Evolutionary conservation across 352 stramenopile species (phyloP).

Genomic region (Phytophthora crassamura): DNA sequence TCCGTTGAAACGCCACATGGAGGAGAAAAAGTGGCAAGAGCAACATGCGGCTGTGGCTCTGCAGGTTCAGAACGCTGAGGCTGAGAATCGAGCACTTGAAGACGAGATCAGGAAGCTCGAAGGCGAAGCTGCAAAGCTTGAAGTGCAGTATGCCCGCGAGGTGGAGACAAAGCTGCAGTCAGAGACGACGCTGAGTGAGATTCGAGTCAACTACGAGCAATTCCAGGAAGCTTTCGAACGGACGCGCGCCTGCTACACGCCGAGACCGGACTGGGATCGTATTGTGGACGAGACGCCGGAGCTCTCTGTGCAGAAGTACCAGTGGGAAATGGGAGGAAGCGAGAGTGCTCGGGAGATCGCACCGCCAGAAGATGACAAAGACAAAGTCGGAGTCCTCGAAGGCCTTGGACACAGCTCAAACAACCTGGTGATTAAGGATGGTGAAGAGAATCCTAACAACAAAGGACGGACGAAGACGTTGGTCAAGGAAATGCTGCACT

Average conservation of each 20-base stretch:
- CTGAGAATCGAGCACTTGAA: slow-evolving; percentile 54
- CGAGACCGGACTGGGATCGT: slow-evolving; percentile 63
- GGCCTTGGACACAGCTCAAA: slow-evolving; percentile 2
- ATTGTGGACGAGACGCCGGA: slow-evolving; percentile 72
- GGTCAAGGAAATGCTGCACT: slow-evolving; percentile 79
- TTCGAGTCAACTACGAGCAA: slow-evolving; percentile 34
- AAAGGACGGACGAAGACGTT: slow-evolving; percentile 47
- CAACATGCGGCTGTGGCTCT: slow-evolving; percentile 44
- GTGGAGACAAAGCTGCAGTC: slow-evolving; percentile 29
- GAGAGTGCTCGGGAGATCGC: neutral
- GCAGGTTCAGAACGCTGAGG: slow-evolving; percentile 41
- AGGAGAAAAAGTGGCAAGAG: slow-evolving; percentile 68
- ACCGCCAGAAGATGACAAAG: slow-evolving; percentile 2
- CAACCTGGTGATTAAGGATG: neutral
- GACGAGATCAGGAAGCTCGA: slow-evolving; percentile 46
- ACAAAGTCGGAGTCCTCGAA: slow-evolving; percentile 6
- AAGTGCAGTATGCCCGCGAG: slow-evolving; percentile 49
- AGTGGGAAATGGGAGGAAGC: slow-evolving; percentile 55
- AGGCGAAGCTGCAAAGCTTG: slow-evolving; percentile 39
- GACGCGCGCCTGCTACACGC: slow-evolving; percentile 67
- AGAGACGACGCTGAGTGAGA: slow-evolving; percentile 27
- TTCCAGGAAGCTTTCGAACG: slow-evolving; percentile 35
- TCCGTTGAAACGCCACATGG: slow-evolving; percentile 63
- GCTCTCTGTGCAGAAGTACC: slow-evolving; percentile 59
- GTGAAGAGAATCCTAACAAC: neutral